Evolutionary conservation across 192 early-diverging fungal genomes (phyloP), one percentile per base, ranked within the genome.

Genomic region (Rhizoclosmatium globosum): DNA sequence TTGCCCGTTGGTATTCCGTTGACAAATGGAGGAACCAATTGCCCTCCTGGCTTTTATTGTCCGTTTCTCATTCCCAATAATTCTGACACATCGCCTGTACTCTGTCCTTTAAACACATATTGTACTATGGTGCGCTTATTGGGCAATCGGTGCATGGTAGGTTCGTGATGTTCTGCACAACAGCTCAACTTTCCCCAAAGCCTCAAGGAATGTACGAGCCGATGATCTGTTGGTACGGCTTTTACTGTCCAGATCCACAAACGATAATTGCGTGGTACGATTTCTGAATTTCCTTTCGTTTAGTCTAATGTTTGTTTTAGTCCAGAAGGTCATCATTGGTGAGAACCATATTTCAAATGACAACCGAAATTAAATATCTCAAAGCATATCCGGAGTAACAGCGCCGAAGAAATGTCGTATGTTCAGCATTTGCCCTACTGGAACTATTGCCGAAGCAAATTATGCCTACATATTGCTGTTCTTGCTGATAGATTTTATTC

Each of bases 121-220:
- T 85, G 83, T 53, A 62, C 44, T 44, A 68, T 76, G 39, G 23
- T 66, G 13, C 58, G 83, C 13, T 31, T 85, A 58, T n/a, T 76
- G 44, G 74, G 74, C 46, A 76, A 67, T 38, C 74, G 74, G 1
- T 76, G 74, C 41, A 76, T 67, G 64, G 74, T 76, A 44, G 13
- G 74, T 43, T 31, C 38, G 23, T 53, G 6, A 13, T 53, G 6
- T 53, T 31, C 0, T 31, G 31, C 31, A 15, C 19, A 56, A 58
- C 56, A 13, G 31, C 31, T 31, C 31, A 31, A 31, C 31, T 31
- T 31, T 31, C 38, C 39, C 39, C 3, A 17, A 41, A 83, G 82
- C 79, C 82, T 2, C 82, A 83, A 58, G 82, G 82, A 4, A 4
- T 61, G 39, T 79, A 42, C 43, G 85, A 87, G 56, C 85, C 85